These are phyloP conservation scores for Crithidia acanthocephali DNA, from an alignment of 208 protist genomes.

Conservation along the genomic window DNA sequence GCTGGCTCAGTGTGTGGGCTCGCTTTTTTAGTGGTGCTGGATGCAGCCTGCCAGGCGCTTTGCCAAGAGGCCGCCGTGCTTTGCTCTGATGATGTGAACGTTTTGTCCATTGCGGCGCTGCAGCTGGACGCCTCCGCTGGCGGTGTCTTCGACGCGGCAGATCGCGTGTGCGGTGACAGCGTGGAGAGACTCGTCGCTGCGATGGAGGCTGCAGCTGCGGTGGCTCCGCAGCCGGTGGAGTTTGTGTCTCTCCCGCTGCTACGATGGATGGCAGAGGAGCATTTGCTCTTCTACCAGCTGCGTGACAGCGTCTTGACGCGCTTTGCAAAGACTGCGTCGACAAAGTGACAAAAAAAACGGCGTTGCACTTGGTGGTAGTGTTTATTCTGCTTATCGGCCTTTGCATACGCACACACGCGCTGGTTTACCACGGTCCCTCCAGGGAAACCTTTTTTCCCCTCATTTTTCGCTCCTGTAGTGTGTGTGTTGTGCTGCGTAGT, in stretches of 20 bases:
- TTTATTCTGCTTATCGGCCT: background rate
- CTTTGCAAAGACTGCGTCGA: background rate
- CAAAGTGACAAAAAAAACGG: background rate
- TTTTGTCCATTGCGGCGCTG: constrained; percentile 59
- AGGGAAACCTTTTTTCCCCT: no score
- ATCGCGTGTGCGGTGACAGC: constrained; percentile 29
- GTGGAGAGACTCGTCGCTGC: constrained; percentile 14
- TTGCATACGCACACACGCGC: background rate
- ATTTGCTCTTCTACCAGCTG: constrained; percentile 39
- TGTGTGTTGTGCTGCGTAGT: no score
- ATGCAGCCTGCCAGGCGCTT: constrained; percentile 45
- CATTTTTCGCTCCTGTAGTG: no score
- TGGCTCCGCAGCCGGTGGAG: background rate
- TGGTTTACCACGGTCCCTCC: background rate
- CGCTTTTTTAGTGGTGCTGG: constrained; percentile 44
- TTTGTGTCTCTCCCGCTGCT: constrained; percentile 43
- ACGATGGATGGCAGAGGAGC: constrained; percentile 32
- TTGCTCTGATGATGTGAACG: constrained; percentile 46
- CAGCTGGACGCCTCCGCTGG: constrained; percentile 50
- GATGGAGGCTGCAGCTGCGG: constrained; percentile 16
- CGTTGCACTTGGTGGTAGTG: background rate
- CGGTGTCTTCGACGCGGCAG: constrained; percentile 58
- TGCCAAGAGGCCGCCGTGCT: constrained; percentile 38
- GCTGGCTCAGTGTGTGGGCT: constrained; percentile 3
- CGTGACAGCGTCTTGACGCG: constrained; percentile 1